Conservation (phyloP, 1,139 yeast species). For the Wickerhamiella pararugosa region DNA sequence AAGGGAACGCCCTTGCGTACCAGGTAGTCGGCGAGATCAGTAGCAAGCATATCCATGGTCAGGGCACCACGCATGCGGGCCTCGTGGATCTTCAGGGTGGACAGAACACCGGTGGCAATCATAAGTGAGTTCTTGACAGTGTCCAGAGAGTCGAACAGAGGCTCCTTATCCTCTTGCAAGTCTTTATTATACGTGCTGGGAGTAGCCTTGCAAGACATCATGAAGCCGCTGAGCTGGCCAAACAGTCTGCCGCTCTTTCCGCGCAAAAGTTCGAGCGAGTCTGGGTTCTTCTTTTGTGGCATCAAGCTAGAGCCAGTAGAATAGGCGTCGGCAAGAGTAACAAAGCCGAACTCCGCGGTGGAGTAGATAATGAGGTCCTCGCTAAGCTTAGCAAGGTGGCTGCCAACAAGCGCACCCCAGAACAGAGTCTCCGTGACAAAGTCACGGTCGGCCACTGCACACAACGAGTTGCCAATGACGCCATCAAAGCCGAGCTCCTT, state of each 20-base stretch:
- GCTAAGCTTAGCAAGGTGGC: constrained; percentile 83
- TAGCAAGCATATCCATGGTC: constrained; percentile 98
- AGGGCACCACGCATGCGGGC: constrained; percentile 72
- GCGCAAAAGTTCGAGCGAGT: constrained; percentile 81
- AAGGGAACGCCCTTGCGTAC: constrained; percentile 97
- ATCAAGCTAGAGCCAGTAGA: constrained; percentile 95
- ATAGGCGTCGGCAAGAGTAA: constrained; percentile 89
- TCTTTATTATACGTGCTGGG: constrained; percentile 98
- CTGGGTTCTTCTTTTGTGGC: constrained; percentile 99
- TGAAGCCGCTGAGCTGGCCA: constrained; percentile 86
- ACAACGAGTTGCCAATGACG: constrained; percentile 84
- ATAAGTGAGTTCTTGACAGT: constrained; percentile 88
- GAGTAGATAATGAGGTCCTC: constrained; percentile 94
- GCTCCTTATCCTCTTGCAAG: constrained; percentile 98
- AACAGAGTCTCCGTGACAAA: constrained; percentile 93
- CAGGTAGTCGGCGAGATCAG: constrained; percentile 93
- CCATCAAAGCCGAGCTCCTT: constrained; percentile 60
- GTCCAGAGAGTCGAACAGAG: constrained; percentile 75
- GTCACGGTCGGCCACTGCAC: constrained; percentile 95
- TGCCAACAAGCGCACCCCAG: constrained; percentile 93
- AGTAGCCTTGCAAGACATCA: constrained; percentile 88
- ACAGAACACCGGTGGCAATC: constrained; percentile 90
- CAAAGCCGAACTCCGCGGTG: constrained; percentile 91
- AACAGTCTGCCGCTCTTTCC: constrained; percentile 97
- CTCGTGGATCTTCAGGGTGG: constrained; percentile 60